Evolutionary conservation across 352 stramenopile genomes (phyloP), one percentile per base, ranked within the genome.

Genomic region (Peronospora farinosa): DNA sequence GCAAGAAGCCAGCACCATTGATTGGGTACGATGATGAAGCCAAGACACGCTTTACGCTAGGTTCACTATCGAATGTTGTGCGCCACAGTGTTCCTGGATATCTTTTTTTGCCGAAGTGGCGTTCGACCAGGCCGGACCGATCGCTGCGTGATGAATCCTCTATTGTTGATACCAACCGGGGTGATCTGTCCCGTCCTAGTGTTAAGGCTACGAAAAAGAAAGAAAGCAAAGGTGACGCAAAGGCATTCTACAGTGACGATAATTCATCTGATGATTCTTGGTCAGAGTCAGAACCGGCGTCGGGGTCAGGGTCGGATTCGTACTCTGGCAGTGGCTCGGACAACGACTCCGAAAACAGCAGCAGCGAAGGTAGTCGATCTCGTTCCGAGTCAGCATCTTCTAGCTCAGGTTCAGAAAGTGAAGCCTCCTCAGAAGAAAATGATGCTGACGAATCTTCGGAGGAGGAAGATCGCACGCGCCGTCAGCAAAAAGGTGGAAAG

Each of bases 21-120:
- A 84, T 94, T 42, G 73, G 82, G 10, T 80, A 71, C 21, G 69
- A 92, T 21, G 76, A 93, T 30, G 75, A 88, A 35, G 59, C 60
- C 12, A 84, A 88, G 67, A 72, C 60, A 17, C 67, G 83, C 2
- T 95, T 96, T 36, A 84, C 72, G 12, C 67, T 97, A 2, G 90
- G 90, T 10, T 86, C 86, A 8, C 72, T 97, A 7, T 95, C 84
- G 13, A 80, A 86, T 55, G 66, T 95, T 51, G 81, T 96, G 25
- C 84, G 73, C 9, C 86, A 96, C 63, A 82, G 59, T 21, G 86
- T 95, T 11, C 67, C 74, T 10, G 90, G 90, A 1, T 97, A 97
- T 62, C 42, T 75, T 0, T 40, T 70, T 3, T 45, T 97, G 35
- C 79, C 80, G 0, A 51, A 73, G 15, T 97, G 88, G 88, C 73